Evolutionary conservation across 371 early-diverging fungal species (phyloP).

Genomic region (Mortierella sp.): DNA sequence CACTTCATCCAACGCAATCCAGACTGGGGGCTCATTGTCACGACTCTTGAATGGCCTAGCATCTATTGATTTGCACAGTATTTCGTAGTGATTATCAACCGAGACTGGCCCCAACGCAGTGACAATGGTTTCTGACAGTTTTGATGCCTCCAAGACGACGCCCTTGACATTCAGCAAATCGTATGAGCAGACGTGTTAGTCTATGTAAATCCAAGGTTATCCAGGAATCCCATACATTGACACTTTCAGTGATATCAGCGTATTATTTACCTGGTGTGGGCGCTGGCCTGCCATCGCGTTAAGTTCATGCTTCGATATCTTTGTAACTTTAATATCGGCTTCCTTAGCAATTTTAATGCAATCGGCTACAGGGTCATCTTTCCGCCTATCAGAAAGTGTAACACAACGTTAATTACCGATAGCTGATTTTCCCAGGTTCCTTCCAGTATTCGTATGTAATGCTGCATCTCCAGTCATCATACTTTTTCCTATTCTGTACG

Average conservation of each 20-base stretch:
- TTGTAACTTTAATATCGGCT: constrained; percentile 17
- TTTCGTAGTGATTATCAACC: constrained; percentile 3
- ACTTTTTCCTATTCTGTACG: constrained; percentile 43
- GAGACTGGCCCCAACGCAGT: constrained; percentile 25
- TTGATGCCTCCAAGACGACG: constrained; percentile 43
- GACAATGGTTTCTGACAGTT: constrained; percentile 12
- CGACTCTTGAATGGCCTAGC: constrained; percentile 9
- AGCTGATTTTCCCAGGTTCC: neutral
- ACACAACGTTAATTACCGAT: neutral
- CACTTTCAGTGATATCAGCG: too few relatives aligned
- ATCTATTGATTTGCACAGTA: neutral
- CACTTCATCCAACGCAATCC: constrained; percentile 66
- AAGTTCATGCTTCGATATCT: constrained; percentile 30
- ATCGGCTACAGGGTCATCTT: constrained; percentile 30
- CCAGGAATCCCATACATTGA: neutral
- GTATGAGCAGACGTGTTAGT: neutral
- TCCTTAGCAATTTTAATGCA: constrained; percentile 24
- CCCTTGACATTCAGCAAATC: constrained; percentile 22
- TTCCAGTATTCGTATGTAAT: too few relatives aligned
- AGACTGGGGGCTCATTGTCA: constrained; percentile 56
- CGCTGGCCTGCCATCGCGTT: constrained; percentile 41
- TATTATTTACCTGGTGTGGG: constrained; percentile 40
- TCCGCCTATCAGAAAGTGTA: constrained; percentile 6
- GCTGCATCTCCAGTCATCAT: neutral
- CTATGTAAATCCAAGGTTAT: neutral